Evolutionary conservation across 345 rosid genomes (phyloP).

Genomic region (Chamaenerion angustifolium): DNA sequence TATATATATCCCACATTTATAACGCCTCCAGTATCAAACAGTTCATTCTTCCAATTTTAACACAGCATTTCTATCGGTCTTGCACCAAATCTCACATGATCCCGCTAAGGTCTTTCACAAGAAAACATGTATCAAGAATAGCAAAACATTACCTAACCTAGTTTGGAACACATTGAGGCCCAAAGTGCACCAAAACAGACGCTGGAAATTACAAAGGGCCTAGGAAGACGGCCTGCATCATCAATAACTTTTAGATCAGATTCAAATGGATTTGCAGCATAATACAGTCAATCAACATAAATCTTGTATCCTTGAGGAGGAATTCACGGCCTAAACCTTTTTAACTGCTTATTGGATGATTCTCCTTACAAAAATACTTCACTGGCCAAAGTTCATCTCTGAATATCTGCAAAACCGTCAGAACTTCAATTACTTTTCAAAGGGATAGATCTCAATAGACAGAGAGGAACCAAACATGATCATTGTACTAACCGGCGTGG

Average conservation of each 20-base stretch:
- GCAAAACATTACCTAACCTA: background rate
- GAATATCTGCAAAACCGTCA: conserved; percentile 17
- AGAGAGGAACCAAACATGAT: no score
- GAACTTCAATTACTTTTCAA: no score
- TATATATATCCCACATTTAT: no score
- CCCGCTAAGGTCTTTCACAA: no score
- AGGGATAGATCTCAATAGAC: no score
- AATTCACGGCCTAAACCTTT: conserved; percentile 11
- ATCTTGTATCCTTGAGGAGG: no score
- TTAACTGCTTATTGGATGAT: conserved; percentile 22
- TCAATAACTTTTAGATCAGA: conserved; percentile 20
- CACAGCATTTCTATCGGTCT: no score
- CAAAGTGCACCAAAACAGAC: background rate
- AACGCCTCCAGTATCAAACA: no score
- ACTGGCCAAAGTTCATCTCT: conserved; percentile 69
- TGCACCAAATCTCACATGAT: no score
- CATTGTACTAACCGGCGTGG: conserved; percentile 11
- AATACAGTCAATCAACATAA: background rate
- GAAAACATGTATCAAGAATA: background rate
- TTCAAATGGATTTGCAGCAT: background rate
- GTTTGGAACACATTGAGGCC: background rate
- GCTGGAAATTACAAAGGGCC: conserved; percentile 54
- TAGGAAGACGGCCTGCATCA: conserved; percentile 31
- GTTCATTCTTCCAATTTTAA: no score
- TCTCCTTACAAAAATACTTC: conserved; percentile 23